phyloP scores from a whole-genome alignment of 768 basidiomycete genomes.

The Calocybe indica region DNA sequence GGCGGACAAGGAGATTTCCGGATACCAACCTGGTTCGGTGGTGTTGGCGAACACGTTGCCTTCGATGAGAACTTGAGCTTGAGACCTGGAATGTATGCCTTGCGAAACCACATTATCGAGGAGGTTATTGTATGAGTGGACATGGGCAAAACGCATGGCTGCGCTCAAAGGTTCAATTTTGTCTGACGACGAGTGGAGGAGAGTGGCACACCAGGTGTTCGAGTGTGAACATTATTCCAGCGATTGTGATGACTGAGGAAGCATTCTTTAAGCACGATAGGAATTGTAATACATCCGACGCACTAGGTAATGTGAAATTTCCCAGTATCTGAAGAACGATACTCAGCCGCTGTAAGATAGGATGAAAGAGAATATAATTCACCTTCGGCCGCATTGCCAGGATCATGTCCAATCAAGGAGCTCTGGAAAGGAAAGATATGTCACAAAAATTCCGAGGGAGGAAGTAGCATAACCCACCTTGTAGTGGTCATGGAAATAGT shows the following conservation, averaged over 20 bases:
- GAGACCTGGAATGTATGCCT: constrained; percentile 16
- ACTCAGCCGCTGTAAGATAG: neutral
- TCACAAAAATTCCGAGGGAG: neutral
- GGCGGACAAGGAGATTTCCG: neutral
- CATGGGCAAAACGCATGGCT: constrained; percentile 16
- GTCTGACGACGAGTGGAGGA: neutral
- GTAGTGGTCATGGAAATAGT: constrained; percentile 17
- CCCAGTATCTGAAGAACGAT: constrained; percentile 10
- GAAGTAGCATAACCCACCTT: constrained; percentile 5
- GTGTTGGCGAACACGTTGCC: constrained; percentile 16
- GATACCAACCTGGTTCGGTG: constrained; percentile 10
- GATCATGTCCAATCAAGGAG: constrained; percentile 14
- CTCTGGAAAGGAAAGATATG: constrained; percentile 2
- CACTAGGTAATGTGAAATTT: constrained; percentile 18
- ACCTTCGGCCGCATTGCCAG: constrained; percentile 8
- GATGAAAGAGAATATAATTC: neutral
- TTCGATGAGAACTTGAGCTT: constrained; percentile 16
- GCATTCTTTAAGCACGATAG: neutral
- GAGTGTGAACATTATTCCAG: constrained; percentile 17
- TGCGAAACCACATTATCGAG: constrained; percentile 15
- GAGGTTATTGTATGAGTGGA: constrained; percentile 16
- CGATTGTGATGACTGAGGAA: constrained; percentile 13
- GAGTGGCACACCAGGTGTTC: constrained; percentile 12
- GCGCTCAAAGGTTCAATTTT: neutral
- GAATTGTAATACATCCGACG: neutral